phyloP scores from a whole-genome alignment of 441 rosid species.

The Arabidopsis lyrata region DNA sequence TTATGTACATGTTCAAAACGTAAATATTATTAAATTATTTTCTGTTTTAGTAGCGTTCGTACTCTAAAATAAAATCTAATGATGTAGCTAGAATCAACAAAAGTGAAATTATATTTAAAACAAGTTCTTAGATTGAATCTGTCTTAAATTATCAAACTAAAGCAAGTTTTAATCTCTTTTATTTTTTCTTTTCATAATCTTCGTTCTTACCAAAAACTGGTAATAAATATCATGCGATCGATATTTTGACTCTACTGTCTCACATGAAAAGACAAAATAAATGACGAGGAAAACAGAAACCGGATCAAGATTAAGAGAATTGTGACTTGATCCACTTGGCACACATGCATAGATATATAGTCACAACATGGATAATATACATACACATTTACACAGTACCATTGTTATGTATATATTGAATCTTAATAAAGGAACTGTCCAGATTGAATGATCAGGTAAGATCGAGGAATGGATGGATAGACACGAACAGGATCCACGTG shows the following conservation, averaged over 20 bases:
- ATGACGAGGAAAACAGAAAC: constrained; percentile 42
- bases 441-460: constrained; percentile 41
- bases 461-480: constrained; percentile 36
- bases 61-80: neutral
- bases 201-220: no score
- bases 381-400: constrained; percentile 1
- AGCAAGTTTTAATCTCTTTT: no score
- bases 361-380: constrained; percentile 5
- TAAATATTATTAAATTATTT: neutral
- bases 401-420: neutral
- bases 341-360: constrained; percentile 41
- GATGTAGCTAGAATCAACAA: neutral
- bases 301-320: constrained; percentile 7
- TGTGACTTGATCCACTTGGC: constrained; percentile 40
- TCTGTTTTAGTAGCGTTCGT: neutral
- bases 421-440: constrained; percentile 27
- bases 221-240: no score
- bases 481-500: constrained; percentile 52
- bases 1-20: neutral
- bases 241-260: neutral
- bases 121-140: neutral
- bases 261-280: constrained; percentile 23
- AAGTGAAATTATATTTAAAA: neutral
- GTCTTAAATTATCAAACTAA: no score
- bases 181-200: no score